phyloP scores from a whole-genome alignment of 1,139 yeast genomes.

The Nakaseomyces sp. region DNA sequence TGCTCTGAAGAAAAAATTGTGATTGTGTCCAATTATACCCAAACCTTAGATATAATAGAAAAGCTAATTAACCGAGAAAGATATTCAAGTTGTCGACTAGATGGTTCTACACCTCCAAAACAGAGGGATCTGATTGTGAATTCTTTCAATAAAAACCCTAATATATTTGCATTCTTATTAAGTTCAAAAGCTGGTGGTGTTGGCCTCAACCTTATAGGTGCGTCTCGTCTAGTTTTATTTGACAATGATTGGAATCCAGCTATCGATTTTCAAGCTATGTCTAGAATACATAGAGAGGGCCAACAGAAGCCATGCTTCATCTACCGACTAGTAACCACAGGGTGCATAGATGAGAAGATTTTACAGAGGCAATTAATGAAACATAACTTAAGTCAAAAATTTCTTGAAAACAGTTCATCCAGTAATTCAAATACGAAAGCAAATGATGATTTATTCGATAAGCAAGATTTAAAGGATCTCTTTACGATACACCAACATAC shows the following conservation, averaged over 20 bases:
- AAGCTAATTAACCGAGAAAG: constrained; percentile 34
- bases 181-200: constrained; percentile 94
- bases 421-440: constrained; percentile 33
- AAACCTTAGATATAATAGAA: constrained; percentile 74
- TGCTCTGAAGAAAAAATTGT: constrained; percentile 64
- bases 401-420: constrained; percentile 42
- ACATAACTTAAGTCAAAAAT: constrained; percentile 66
- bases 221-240: constrained; percentile 70
- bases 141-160: constrained; percentile 50
- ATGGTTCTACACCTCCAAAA: constrained; percentile 72
- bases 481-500: constrained; percentile 52
- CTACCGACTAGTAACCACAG: constrained; percentile 76
- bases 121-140: constrained; percentile 59
- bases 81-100: constrained; percentile 53
- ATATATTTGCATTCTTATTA: constrained; percentile 58
- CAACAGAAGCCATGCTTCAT: constrained; percentile 71
- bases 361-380: constrained; percentile 90
- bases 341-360: constrained; percentile 90
- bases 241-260: constrained; percentile 97
- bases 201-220: constrained; percentile 86
- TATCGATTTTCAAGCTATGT: constrained; percentile 90
- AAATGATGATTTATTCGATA: constrained; percentile 47
- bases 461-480: constrained; percentile 62
- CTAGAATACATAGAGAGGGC: constrained; percentile 90
- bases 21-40: constrained; percentile 80